Evolutionary conservation across 2,329 filamentous ascomycete genomes (phyloP), one percentile per base, ranked within the genome.

Genomic region (Nemania diffusa): DNA sequence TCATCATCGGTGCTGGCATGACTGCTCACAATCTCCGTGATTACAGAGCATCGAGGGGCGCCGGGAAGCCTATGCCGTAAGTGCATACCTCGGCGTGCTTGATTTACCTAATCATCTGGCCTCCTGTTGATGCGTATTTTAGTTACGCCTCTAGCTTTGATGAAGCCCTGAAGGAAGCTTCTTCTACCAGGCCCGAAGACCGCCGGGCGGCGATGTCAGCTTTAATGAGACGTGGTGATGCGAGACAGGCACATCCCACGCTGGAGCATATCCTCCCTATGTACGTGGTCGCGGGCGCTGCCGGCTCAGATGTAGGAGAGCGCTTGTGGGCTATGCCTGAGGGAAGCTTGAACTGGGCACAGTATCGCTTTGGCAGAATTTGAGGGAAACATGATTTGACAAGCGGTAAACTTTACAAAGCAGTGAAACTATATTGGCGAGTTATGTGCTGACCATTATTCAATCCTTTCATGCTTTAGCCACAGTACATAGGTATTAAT

Each of bases 231-330:
- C 81, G 85, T 62, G 72, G 72, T 1, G 87, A 89, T 81, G 86
- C 87, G 1, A 83, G 85, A 67, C 81, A 85, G 73, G 88, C 88
- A 9, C 88, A 91, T 80, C 89, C 89, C n/a, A 83, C 79, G 2
- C 85, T 89, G 70, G 88, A 91, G 50, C 88, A 91, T 79, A 76
- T 90, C 52, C 74, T 90, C 64, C 89, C 89, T 0, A 82, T 90
- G 22, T 81, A 88, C 74, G 80, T 91, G 64, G 84, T 80, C 15
- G 85, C 86, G 1, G 87, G 87, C 0, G 86, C 87, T 55, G 86
- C 84, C 1, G 84, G 83, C 48, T 57, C 55, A 34, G 71, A 73
- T 22, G 11, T 68, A 34, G 58, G 67, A 15, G 62, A 71, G 13
- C 46, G 59, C 22, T 17, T 73, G n/a, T 73, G 69, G 69, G 70